phyloP scores from a whole-genome alignment of 495 filamentous ascomycete species.

The Saxophila tyrrhenica region DNA sequence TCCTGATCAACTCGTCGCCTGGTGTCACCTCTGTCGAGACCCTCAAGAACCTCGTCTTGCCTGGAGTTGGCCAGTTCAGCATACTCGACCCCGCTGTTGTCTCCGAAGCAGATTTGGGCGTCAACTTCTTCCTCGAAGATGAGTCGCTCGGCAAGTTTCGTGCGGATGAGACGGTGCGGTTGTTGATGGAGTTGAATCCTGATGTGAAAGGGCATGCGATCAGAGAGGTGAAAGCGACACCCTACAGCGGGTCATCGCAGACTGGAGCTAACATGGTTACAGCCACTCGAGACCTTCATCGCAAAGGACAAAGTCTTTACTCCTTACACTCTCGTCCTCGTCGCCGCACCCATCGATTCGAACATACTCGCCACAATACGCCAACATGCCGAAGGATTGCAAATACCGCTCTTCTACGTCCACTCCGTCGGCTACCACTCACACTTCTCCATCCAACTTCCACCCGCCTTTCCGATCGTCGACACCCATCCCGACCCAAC shows the following conservation, averaged over 20 bases:
- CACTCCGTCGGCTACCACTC: constrained; percentile 86
- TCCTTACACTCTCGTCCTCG: constrained; percentile 62
- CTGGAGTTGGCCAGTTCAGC: constrained; percentile 85
- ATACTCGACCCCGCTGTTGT: constrained; percentile 76
- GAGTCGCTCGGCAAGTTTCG: constrained; percentile 66
- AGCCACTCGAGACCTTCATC: constrained; percentile 33
- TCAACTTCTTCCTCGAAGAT: constrained; percentile 93
- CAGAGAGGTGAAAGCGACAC: constrained; percentile 32
- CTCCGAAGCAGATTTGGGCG: constrained; percentile 70
- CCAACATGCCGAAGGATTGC: constrained; percentile 44
- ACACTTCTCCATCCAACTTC: constrained; percentile 65
- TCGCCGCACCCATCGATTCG: constrained; percentile 54
- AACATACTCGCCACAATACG: constrained; percentile 45
- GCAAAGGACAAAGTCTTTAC: constrained; percentile 33
- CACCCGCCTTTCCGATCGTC: constrained; percentile 76
- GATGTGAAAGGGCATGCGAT: constrained; percentile 66
- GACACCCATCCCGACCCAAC: constrained; percentile 91
- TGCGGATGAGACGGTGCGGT: constrained; percentile 61
- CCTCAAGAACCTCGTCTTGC: constrained; percentile 91
- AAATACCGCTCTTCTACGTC: constrained; percentile 67
- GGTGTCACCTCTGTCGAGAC: constrained; percentile 83
- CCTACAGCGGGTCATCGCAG: background rate
- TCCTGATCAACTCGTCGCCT: constrained; percentile 73
- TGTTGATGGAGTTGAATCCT: constrained; percentile 86
- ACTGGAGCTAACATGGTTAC: background rate